Percentiles rank a stretch among this genome's conserved stretches.
These are phyloP conservation scores for Pseudopediastrum boryanum DNA, from an alignment of 139 green algal genomes.

Conservation along the genomic window DNA sequence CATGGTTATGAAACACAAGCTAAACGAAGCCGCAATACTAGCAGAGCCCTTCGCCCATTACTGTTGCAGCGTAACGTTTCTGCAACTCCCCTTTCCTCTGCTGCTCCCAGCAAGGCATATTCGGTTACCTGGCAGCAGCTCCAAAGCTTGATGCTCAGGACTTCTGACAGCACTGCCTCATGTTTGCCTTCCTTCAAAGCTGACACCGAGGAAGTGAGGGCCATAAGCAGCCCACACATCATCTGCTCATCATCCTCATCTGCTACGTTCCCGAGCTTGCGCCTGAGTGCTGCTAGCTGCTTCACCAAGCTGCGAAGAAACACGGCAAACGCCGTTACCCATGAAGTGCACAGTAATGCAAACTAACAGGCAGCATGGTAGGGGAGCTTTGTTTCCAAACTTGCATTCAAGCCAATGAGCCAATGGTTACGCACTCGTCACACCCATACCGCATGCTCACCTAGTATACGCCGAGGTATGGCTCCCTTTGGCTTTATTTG, in stretches of 20 bases:
- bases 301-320: constrained; percentile 42
- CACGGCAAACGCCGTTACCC: not conserved
- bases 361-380: not conserved
- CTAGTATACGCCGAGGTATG: too few relatives aligned
- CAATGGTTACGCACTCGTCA: too few relatives aligned
- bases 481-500: too few relatives aligned
- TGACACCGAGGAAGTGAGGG: constrained; percentile 45
- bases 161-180: constrained; percentile 48
- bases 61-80: too few relatives aligned
- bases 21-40: too few relatives aligned
- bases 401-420: not conserved
- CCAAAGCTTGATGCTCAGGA: constrained; percentile 70
- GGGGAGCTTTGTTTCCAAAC: not conserved
- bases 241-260: constrained; percentile 26
- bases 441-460: too few relatives aligned
- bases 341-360: not conserved
- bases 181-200: constrained; percentile 53
- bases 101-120: too few relatives aligned
- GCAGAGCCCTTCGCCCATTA: too few relatives aligned
- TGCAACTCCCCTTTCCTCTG: too few relatives aligned
- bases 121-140: constrained; percentile 46
- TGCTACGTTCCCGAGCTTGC: constrained; percentile 34
- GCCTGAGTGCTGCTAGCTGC: constrained; percentile 34
- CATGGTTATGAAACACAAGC: too few relatives aligned
- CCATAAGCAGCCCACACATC: constrained; percentile 48